Base-by-base conservation (phyloP, 805 yeast species). In the Myxozyma melibiosi region DNA sequence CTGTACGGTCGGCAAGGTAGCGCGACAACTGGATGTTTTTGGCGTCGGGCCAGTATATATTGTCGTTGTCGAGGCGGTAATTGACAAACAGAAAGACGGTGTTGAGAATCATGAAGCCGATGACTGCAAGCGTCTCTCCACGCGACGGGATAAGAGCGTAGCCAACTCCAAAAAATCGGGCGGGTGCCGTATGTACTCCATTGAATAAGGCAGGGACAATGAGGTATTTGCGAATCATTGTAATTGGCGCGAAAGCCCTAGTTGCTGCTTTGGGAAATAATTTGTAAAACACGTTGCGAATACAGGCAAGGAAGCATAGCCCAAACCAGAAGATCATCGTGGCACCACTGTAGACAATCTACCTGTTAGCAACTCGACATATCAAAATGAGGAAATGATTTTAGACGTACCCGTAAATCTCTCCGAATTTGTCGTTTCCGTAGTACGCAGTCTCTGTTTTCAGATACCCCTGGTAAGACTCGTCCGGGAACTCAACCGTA, bases 171-270 rank as follows among this genome's bases (percentile, higher is more conserved):
- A 58, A 37, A 18, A 55, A 22, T 6, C 47, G 45, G 14, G 53
- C 37, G 6, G 67, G 64, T 14, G 56, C 58, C 18, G 66, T 58
- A 51, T 72, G 74, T 18, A 47, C 55, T 31, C 48, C 44, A 24
- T 56, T 35, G 41, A 66, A 61, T 31, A 67, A 47, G 3, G 73
- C 68, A 0, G 75, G 74, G 18, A 70, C 39, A 11, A 63, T 54
- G 11, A 70, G 34, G 38, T 59, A 46, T 39, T 62, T 57, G 39
- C 72, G 58, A 18, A 67, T 24, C 25, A n/a, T 16, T 27, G 57
- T 41, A n/a, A 52, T 44, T 14, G 45, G 35, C 5, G 39, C 11
- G 16, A 33, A 30, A 7, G 30, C 31, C 38, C 37, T 24, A 25
- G 34, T 51, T 3, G 71, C 64, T 0, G 74, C 25, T 16, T 34